Evolutionary conservation across 148 eudicot species (phyloP).

Genomic region (Bassia scoparia): DNA sequence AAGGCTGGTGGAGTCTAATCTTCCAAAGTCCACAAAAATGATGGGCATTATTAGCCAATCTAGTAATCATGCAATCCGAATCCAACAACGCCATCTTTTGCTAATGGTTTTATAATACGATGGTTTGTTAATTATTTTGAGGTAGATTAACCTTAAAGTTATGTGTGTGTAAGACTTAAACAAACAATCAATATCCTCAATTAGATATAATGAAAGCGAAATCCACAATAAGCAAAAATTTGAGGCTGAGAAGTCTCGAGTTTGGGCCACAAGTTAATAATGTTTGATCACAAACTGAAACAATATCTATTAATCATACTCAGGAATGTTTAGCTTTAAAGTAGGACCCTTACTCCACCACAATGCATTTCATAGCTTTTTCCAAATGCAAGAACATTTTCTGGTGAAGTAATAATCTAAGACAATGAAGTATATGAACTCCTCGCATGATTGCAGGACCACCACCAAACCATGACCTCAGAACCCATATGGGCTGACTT

Average conservation of each 20-base stretch:
- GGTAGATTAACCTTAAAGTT: slow-evolving; percentile 21
- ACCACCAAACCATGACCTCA: not conserved
- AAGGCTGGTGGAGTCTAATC: slow-evolving; percentile 17
- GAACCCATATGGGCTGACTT: not conserved
- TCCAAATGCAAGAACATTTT: slow-evolving; percentile 8
- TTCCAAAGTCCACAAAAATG: not conserved
- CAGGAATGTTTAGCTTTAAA: slow-evolving; percentile 13
- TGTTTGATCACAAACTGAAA: not conserved
- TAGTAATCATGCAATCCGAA: slow-evolving; percentile 19
- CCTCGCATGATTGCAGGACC: slow-evolving; percentile 11
- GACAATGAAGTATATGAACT: slow-evolving; percentile 2
- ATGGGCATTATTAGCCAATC: slow-evolving; percentile 17
- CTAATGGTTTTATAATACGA: not conserved
- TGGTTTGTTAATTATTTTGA: not conserved
- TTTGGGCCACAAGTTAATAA: slow-evolving; percentile 26
- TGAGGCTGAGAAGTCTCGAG: slow-evolving; percentile 17
- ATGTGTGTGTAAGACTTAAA: not conserved
- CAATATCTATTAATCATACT: slow-evolving; percentile 14
- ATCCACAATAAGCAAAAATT: slow-evolving; percentile 7
- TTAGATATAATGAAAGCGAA: slow-evolving; percentile 23
- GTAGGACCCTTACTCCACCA: slow-evolving; percentile 27
- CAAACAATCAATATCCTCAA: slow-evolving; percentile 3
- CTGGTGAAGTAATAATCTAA: slow-evolving; percentile 8
- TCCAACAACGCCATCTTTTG: slow-evolving; percentile 9
- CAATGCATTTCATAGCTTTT: slow-evolving; percentile 1